These are phyloP conservation scores for Mycena metata DNA, from an alignment of 768 basidiomycete genomes.

Conservation along the genomic window DNA sequence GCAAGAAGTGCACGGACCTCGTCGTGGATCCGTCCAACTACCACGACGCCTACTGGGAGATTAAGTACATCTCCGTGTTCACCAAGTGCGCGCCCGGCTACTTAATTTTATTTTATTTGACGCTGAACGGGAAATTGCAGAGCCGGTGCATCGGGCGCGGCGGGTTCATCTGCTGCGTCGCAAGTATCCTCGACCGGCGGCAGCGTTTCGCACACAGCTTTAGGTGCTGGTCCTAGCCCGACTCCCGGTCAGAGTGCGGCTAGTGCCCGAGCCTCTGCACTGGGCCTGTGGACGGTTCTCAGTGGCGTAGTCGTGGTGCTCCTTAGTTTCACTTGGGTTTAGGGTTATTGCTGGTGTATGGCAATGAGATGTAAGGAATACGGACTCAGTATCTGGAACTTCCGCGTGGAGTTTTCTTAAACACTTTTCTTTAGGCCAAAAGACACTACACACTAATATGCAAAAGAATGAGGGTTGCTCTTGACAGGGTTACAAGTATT, in stretches of 20 bases:
- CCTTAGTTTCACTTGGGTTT: neutral
- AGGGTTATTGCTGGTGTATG: too few species aligned
- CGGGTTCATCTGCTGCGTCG: constrained; percentile 4
- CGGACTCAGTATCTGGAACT: too few species aligned
- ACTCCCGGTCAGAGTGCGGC: neutral
- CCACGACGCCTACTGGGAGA: constrained; percentile 55
- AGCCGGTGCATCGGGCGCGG: too few species aligned
- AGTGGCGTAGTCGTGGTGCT: constrained; percentile 3
- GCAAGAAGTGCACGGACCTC: constrained; percentile 49
- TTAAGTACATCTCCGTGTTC: constrained; percentile 55
- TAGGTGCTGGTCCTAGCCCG: neutral
- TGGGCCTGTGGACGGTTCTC: constrained; percentile 4
- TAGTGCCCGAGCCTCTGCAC: neutral
- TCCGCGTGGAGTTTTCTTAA: too few species aligned
- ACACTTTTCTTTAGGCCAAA: too few species aligned
- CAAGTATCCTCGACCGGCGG: neutral
- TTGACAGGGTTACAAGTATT: too few species aligned
- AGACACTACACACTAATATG: too few species aligned
- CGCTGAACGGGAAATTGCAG: constrained; percentile 1
- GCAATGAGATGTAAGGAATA: too few species aligned
- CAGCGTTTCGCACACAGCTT: neutral
- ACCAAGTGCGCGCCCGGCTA: constrained; percentile 18
- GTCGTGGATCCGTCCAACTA: constrained; percentile 47
- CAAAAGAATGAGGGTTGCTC: too few species aligned
- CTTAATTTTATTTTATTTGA: neutral